Evolutionary conservation across 441 rosid species (phyloP).

Genomic region (Melastoma candidum): DNA sequence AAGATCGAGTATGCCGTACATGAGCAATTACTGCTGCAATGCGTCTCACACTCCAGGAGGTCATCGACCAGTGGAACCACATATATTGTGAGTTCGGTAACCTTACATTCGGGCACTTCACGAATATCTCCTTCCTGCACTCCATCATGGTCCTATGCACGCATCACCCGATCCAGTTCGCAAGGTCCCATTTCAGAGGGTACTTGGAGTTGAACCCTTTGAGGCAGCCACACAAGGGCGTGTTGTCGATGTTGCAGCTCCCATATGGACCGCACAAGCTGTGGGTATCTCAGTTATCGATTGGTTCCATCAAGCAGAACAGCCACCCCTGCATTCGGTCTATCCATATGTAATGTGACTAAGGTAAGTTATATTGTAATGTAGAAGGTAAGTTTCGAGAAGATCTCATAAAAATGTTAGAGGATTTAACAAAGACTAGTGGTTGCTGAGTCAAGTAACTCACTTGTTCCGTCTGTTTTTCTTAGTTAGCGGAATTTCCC

Average conservation of each 20-base stretch:
- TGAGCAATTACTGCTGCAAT: conserved; percentile 13
- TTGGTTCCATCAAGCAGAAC: background rate
- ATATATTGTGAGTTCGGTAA: conserved; percentile 15
- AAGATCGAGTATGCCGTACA: conserved; percentile 16
- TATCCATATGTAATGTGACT: background rate
- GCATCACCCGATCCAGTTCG: background rate
- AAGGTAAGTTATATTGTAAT: no score
- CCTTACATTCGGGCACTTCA: background rate
- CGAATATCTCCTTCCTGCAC: no score
- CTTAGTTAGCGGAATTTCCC: no score
- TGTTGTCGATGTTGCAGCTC: background rate
- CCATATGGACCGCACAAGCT: background rate
- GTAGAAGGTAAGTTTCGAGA: no score
- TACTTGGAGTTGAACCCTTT: conserved; percentile 1
- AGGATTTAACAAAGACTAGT: no score
- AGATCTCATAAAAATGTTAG: no score
- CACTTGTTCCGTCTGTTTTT: no score
- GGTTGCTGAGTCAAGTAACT: no score
- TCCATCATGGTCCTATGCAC: background rate
- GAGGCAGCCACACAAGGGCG: background rate
- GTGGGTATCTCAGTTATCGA: background rate
- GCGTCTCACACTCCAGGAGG: conserved; percentile 2
- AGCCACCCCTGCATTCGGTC: background rate
- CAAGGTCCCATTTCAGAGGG: background rate
- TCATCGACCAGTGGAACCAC: background rate